Base-by-base conservation (phyloP, 2,329 filamentous ascomycete genomes). In the Aspergillus sp. region DNA sequence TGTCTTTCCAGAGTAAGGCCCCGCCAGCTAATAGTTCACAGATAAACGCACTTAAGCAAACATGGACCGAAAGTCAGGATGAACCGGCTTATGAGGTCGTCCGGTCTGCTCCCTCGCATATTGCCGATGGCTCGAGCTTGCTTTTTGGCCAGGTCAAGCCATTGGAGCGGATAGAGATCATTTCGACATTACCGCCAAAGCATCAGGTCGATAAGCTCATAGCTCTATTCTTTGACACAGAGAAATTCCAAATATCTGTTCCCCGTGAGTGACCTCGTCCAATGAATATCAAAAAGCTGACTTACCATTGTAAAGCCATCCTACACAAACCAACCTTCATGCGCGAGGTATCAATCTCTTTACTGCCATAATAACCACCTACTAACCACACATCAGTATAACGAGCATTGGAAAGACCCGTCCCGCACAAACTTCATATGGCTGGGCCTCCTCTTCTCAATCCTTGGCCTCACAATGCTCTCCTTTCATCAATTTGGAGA, bases 361-460 rank as follows among this genome's bases (percentile, higher is more conserved):
- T 17, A 21, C 23, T 11, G 30, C 5, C 6, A 3, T 5, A 13
- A 10, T 10, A 30, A 4, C 19, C 2, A 2, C 13, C 21, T 42
- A 10, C 41, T 60, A 19, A 54, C 42, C 2, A 11, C 3, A 11
- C 32, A 19, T 10, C 8, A 62, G 61, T 62, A 60, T 15, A 4
- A 50, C 6, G 50, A 32, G 3, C 50, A 60, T 25, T 54, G 58
- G 44, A 42, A 36, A 36, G 23, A 60, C 3, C 61, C 61, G 4
- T 55, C 61, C 1, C 15, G 32, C 7, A 58, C 54, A 10, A 55
- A 27, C 15, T 23, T 60, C 5, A 60, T 60, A 6, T 62, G 61
- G 61, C 36, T 62, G 6, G 61, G 61, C 1, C 49, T 62, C 8
- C 44, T 62, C 3, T 62, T 62, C 38, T 60, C 61, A 0, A 58